phyloP scores from a whole-genome alignment of 2,329 filamentous ascomycete genomes.

The Fonsecaea pedrosoi region DNA sequence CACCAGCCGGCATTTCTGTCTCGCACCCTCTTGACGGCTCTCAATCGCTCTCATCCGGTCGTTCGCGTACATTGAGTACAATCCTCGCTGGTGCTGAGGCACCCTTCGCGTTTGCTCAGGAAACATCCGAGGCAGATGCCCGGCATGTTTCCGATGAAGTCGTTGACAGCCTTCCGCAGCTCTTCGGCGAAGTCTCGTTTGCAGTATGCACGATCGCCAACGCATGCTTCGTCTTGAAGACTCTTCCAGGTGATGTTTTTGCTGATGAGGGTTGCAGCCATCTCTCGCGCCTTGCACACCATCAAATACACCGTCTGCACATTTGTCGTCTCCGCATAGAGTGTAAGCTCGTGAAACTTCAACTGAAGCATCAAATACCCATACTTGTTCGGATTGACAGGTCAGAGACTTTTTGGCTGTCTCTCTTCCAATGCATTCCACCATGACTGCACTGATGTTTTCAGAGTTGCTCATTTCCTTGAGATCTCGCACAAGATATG shows the following conservation, averaged over 20 bases:
- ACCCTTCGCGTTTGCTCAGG: background rate
- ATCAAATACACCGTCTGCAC: background rate
- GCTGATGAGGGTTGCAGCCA: background rate
- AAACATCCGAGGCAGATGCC: conserved; percentile 12
- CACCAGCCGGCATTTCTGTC: background rate
- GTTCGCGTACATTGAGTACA: background rate
- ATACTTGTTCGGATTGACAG: background rate
- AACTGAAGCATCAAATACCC: conserved; percentile 1
- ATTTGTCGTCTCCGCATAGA: background rate
- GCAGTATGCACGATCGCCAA: background rate
- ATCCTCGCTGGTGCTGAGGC: background rate
- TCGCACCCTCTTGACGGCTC: background rate
- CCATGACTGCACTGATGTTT: background rate
- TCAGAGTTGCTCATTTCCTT: background rate
- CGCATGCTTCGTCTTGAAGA: background rate
- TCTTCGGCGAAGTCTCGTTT: background rate
- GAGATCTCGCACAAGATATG: background rate
- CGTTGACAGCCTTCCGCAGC: background rate
- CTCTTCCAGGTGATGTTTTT: background rate
- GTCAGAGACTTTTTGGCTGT: background rate
- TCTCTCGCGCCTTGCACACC: background rate
- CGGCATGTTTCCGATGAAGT: background rate
- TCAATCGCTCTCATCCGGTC: background rate
- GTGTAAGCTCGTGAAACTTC: background rate
- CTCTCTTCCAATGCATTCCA: background rate